These are phyloP conservation scores for Termitomyces titanicus DNA, from an alignment of 768 basidiomycete genomes.

Conservation along the genomic window DNA sequence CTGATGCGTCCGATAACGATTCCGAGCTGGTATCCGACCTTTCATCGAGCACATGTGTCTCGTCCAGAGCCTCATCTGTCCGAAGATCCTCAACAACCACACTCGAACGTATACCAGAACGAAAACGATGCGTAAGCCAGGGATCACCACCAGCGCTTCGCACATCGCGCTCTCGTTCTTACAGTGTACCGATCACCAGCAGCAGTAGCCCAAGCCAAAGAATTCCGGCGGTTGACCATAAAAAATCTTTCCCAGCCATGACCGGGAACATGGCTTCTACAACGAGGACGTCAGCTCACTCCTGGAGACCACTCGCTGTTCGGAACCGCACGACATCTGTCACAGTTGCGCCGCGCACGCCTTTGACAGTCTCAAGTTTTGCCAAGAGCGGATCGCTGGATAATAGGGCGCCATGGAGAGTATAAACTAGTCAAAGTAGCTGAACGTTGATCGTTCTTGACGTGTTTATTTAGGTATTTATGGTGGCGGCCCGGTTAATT, in stretches of 20 bases:
- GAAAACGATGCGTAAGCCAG: conserved; percentile 7
- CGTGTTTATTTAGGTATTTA: neutral
- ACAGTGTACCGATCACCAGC: neutral
- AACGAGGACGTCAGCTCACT: conserved; percentile 9
- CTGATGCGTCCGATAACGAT: neutral
- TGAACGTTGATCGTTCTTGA: neutral
- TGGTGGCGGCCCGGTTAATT: neutral
- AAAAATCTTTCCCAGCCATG: neutral
- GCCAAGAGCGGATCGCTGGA: neutral
- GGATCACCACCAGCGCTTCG: neutral
- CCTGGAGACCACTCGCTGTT: conserved; percentile 11
- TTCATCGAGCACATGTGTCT: conserved; percentile 20
- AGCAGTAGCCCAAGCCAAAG: neutral
- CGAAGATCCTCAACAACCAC: neutral
- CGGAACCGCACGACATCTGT: conserved; percentile 14
- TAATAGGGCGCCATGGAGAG: conserved; percentile 16
- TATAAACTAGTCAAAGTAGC: neutral
- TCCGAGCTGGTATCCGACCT: conserved; percentile 6
- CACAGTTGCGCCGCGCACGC: neutral
- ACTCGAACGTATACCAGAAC: neutral
- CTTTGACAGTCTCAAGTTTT: neutral
- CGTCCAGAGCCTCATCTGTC: conserved; percentile 6
- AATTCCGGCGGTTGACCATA: neutral
- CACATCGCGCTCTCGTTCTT: neutral
- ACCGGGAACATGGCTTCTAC: neutral